Evolutionary conservation across 208 protist genomes (phyloP).

Genomic region (Acanthamoeba quina): DNA sequence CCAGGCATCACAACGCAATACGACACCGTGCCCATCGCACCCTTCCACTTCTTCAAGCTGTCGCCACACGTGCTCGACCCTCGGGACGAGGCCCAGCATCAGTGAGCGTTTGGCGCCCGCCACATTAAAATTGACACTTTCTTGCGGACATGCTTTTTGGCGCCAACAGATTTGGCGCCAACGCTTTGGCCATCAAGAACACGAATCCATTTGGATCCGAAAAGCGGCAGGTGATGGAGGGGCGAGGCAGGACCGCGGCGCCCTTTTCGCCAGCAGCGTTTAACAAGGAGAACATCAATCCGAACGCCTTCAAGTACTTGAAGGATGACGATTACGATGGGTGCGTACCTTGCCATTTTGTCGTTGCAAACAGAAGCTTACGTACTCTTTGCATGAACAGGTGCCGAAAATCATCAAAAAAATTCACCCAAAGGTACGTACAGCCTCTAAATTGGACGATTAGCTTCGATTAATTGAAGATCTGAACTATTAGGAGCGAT

Average conservation of each 20-base stretch:
- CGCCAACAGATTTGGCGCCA: no score
- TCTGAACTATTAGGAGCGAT: background rate
- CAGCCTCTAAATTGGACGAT: background rate
- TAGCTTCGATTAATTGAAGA: background rate
- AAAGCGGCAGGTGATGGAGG: background rate
- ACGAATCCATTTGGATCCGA: no score
- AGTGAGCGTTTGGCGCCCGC: background rate
- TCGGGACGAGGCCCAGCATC: background rate
- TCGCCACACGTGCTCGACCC: slow-evolving; percentile 42
- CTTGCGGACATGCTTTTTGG: no score
- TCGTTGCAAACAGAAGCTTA: background rate
- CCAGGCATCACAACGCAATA: slow-evolving; percentile 27
- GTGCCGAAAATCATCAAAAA: background rate
- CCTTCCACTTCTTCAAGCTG: slow-evolving; percentile 47
- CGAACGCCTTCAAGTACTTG: background rate
- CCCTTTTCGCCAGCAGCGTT: background rate
- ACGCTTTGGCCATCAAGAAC: no score
- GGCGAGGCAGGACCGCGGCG: background rate
- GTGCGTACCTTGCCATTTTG: background rate
- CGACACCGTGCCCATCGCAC: slow-evolving; percentile 1
- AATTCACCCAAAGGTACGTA: no score
- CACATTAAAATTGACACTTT: no score
- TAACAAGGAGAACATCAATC: slow-evolving; percentile 23
- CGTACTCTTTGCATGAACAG: background rate
- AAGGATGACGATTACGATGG: slow-evolving; percentile 10